Evolutionary conservation across 192 early-diverging fungal genomes (phyloP), one percentile per base, ranked within the genome.

Genomic region (Linnemannia elongata): DNA sequence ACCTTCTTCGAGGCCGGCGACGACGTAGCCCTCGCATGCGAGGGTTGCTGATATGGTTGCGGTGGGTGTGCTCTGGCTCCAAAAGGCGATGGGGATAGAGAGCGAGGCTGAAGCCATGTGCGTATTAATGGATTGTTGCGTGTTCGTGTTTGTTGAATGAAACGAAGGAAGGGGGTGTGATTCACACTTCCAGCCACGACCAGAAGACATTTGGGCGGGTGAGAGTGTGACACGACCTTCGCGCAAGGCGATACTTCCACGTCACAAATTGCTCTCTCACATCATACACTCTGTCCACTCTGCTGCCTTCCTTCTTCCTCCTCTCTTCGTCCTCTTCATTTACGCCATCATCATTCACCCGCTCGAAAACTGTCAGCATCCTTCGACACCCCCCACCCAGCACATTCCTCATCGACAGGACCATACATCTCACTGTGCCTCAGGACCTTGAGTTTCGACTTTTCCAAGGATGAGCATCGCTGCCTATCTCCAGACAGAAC

Each of bases 401-500:
- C 60, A 66, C 13, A 27, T 33, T 33, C 12, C 60, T 52, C 30
- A 66, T 35, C 27, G 10, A 66, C 60, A 66, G 60, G 60, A 15
- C 30, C 27, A 33, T 66, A 66, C 60, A 27, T 15, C 30, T 30
- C 60, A 66, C 13, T 30, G 30, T 17, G 60, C 30, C 10, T 33
- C 60, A 66, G 60, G 30, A 66, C 60, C 10, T 30, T 0, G 13
- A 33, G 27, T 41, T 39, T 71, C 69, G 3, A n/a, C 38, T 71
- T n/a, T 71, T 39, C 17, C 17, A 71, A 75, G 60, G 42, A 87
- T 87, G 85, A 87, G 85, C 80, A 81, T 93, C 24, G 90, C 89
- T 33, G 88, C 89, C 57, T 92, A 91, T 33, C 91, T 99, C 27
- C 92, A 95, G 49, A 92, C 91, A 45, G 98, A 99, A 89, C 94